Base-by-base conservation (phyloP, 257 asterid species). In the Ballota nigra region DNA sequence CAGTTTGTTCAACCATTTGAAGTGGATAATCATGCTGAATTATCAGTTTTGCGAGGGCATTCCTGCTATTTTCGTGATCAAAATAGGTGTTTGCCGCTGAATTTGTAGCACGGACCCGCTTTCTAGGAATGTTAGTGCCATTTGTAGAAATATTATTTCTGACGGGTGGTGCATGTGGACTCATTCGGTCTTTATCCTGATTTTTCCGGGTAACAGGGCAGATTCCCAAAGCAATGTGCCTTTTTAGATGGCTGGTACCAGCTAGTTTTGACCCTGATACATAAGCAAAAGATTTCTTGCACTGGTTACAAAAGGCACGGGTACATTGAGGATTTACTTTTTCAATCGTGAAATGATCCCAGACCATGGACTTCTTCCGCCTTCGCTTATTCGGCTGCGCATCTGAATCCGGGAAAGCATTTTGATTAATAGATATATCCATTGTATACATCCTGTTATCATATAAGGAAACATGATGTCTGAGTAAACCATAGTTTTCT, bases 241-340 rank as follows among this genome's bases (percentile, higher is more conserved):
- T 83, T 75, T 87, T 88, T 58, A 94, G 82, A 82, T 94, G 99
- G 80, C 99, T 94, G 15, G 99, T 94, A 38, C 99, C 99, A 2
- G 96, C 84, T 77, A 79, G 75, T 63, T 91, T 94, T 68, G 91
- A 61, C 61, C 98, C 99, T 9, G 87, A 83, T 34, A 89, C 85
- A 75, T 89, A 94, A 15, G 99, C 90, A 75, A 91, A 94, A 12
- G 97, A 82, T 60, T 79, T 94, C 53, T 83, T 88, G 88, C 99
- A 94, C 76, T 85, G 91, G 68, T 91, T 94, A 75, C 99, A 94
- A 58, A 61, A 74, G 47, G 99, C 99, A 77, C 85, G 80, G 28
- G 82, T 75, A 81, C 82, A 79, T 49, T 87, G 83, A 4, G 90
- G 83, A 73, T 74, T 78, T 8, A 83, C 63, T 3, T 80, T 55